phyloP scores from a whole-genome alignment of 768 basidiomycete genomes.

The Ramaria sp. region DNA sequence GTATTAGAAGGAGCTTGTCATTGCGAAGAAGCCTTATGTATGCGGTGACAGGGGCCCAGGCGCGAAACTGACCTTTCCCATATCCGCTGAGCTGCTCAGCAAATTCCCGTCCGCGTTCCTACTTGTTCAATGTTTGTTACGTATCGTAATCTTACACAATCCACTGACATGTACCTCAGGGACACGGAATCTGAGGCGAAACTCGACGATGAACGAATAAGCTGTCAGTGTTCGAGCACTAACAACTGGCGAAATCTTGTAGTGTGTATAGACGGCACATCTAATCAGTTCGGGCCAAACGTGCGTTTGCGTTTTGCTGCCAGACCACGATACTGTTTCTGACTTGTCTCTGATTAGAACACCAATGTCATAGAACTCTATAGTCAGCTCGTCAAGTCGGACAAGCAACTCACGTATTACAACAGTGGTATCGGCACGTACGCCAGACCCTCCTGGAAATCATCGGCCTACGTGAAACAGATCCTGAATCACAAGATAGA shows the following conservation, averaged over 20 bases:
- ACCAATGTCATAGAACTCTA: conserved; percentile 33
- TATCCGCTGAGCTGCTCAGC: too few species aligned
- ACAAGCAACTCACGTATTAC: conserved; percentile 29
- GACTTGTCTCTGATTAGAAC: conserved; percentile 19
- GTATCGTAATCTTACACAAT: too few species aligned
- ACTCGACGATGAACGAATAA: not conserved
- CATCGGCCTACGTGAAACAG: conserved; percentile 13
- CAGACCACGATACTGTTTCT: not conserved
- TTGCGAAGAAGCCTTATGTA: too few species aligned
- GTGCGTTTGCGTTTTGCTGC: not conserved
- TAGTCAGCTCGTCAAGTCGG: conserved; percentile 24
- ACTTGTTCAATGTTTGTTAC: too few species aligned
- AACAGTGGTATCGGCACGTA: conserved; percentile 31
- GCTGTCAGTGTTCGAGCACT: not conserved
- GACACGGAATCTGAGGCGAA: not conserved
- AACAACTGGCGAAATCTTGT: conserved; percentile 2
- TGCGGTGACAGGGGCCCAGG: too few species aligned
- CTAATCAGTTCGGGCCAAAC: conserved; percentile 18
- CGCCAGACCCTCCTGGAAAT: conserved; percentile 17
- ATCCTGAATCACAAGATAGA: too few species aligned
- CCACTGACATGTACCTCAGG: too few species aligned
- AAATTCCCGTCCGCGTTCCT: too few species aligned
- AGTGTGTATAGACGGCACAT: conserved; percentile 18
- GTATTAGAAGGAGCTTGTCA: too few species aligned
- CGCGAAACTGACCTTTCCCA: too few species aligned